A percentile compares a stretch with the other conserved stretches of the same genome.
Evolutionary conservation across 768 basidiomycete genomes (phyloP).

Genomic region (Hericium erinaceus): DNA sequence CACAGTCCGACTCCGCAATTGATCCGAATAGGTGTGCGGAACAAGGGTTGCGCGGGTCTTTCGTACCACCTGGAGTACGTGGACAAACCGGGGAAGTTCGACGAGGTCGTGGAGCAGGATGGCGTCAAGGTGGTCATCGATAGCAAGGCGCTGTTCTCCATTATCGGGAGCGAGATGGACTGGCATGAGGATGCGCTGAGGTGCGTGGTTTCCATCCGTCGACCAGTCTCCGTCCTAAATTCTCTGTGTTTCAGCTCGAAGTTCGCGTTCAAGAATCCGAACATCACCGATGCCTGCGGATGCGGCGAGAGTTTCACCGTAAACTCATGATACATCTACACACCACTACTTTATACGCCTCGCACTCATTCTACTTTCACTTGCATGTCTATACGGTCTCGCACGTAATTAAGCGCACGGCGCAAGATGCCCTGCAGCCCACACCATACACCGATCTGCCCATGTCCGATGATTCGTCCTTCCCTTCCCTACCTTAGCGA

Average conservation of each 20-base stretch:
- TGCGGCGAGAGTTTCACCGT: slow-evolving; percentile 91
- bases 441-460: not conserved
- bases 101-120: slow-evolving; percentile 95
- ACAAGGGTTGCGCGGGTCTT: slow-evolving; percentile 94
- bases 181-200: slow-evolving; percentile 92
- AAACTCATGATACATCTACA: slow-evolving; percentile 15
- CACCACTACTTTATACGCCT: not conserved
- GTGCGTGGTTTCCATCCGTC: slow-evolving; percentile 32
- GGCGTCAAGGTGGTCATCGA: slow-evolving; percentile 92
- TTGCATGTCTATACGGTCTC: slow-evolving; percentile 4
- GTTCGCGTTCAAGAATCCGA: slow-evolving; percentile 83
- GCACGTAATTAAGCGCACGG: not conserved
- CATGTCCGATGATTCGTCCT: not conserved
- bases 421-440: not conserved
- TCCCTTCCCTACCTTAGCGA: not conserved
- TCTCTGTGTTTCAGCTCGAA: slow-evolving; percentile 43
- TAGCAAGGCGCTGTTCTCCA: slow-evolving; percentile 92
- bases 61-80: slow-evolving; percentile 94
- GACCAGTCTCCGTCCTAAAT: not conserved
- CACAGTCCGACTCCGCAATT: slow-evolving; percentile 83
- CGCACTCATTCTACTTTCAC: not conserved
- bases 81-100: slow-evolving; percentile 80
- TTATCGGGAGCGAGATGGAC: slow-evolving; percentile 98
- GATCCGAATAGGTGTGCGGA: slow-evolving; percentile 90
- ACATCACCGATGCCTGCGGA: slow-evolving; percentile 90